These are phyloP conservation scores for Phialocephala sp. DNA, from an alignment of 2,329 filamentous ascomycete species.

Conservation along the genomic window DNA sequence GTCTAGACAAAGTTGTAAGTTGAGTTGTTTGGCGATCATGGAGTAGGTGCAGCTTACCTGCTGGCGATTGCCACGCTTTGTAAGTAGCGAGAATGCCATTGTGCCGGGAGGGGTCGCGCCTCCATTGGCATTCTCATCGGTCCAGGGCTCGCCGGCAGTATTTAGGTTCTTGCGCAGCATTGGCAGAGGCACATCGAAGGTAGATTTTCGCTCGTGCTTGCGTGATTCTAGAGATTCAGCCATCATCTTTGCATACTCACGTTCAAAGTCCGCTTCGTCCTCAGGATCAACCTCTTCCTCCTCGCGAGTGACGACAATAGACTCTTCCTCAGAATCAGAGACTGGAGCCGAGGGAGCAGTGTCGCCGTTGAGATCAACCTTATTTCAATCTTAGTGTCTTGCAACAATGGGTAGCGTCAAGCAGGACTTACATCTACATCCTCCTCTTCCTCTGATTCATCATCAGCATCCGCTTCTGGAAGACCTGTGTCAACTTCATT, in stretches of 20 bases:
- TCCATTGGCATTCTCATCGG: slow-evolving; percentile 47
- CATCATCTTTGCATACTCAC: slow-evolving; percentile 98
- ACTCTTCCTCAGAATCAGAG: slow-evolving; percentile 77
- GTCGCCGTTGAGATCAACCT: slow-evolving; percentile 52
- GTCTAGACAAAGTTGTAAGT: slow-evolving; percentile 61
- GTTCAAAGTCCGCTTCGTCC: slow-evolving; percentile 95
- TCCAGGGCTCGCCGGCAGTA: slow-evolving; percentile 43
- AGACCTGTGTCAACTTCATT: slow-evolving; percentile 60
- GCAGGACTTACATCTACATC: slow-evolving; percentile 57
- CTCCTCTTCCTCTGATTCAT: slow-evolving; percentile 59
- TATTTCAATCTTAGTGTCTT: slow-evolving; percentile 4
- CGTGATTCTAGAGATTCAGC: slow-evolving; percentile 93
- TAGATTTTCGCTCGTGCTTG: slow-evolving; percentile 91
- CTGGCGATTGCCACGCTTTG: slow-evolving; percentile 93
- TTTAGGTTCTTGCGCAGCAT: slow-evolving; percentile 69
- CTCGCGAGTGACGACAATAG: slow-evolving; percentile 88
- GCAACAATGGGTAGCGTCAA: neutral
- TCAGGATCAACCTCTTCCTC: slow-evolving; percentile 92
- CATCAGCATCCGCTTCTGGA: slow-evolving; percentile 49
- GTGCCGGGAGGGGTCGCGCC: slow-evolving; percentile 55
- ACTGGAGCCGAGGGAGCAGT: slow-evolving; percentile 55
- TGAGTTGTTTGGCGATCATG: no score
- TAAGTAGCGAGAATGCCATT: slow-evolving; percentile 97
- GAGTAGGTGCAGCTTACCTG: slow-evolving; percentile 61
- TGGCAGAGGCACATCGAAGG: slow-evolving; percentile 97